These are phyloP conservation scores for Posidonia oceanica DNA, from an alignment of 116 monocot species.

Conservation along the genomic window DNA sequence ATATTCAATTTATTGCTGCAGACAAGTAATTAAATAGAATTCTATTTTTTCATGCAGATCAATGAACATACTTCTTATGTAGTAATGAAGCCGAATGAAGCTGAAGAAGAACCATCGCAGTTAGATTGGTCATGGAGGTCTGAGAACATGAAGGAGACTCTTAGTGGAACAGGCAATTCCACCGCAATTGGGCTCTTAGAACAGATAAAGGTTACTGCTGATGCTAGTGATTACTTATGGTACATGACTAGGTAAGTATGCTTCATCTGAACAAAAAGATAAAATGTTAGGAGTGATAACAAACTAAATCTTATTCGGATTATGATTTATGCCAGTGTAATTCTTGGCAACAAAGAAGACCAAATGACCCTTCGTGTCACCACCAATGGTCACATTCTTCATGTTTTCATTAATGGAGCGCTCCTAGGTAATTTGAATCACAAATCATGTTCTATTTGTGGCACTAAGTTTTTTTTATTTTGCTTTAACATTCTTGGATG, in stretches of 20 bases:
- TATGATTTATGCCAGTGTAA: not conserved
- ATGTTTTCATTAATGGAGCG: conserved; percentile 51
- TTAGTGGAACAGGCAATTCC: conserved; percentile 6
- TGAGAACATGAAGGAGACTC: conserved; percentile 16
- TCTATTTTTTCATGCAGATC: not conserved
- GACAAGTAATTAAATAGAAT: not conserved
- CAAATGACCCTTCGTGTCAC: conserved; percentile 32
- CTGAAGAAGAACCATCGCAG: not conserved
- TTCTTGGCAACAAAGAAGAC: not conserved
- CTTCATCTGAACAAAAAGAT: not conserved
- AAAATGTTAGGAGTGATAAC: too few species aligned
- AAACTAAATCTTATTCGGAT: too few species aligned
- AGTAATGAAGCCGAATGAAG: conserved; percentile 26
- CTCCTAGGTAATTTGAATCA: conserved; percentile 28
- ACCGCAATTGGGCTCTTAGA: conserved; percentile 30
- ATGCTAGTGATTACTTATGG: conserved; percentile 79
- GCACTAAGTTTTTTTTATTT: not conserved
- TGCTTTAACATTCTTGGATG: not conserved
- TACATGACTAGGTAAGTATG: conserved; percentile 46
- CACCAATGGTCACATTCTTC: conserved; percentile 42
- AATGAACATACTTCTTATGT: conserved; percentile 37
- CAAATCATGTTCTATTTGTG: not conserved
- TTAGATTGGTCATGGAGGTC: conserved; percentile 57
- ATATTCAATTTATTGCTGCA: not conserved
- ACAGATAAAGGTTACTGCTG: conserved; percentile 30